Evolutionary conservation across 805 yeast species (phyloP).

Genomic region (Yamadazyma takamatsuzukensis): DNA sequence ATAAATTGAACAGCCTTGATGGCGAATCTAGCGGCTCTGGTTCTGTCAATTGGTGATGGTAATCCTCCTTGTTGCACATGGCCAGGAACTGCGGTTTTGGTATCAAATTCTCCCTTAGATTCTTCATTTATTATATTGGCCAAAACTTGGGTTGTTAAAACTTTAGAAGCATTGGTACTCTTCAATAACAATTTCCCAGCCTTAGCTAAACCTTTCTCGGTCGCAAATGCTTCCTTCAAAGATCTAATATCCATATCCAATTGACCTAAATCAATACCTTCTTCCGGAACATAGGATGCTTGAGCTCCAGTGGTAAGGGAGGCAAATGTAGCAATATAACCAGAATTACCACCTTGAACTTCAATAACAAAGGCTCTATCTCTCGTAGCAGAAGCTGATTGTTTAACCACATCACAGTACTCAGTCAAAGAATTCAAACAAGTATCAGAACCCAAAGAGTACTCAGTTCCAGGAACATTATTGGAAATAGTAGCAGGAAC

Average conservation of each 20-base stretch:
- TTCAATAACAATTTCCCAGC: constrained; percentile 85
- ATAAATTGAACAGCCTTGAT: constrained; percentile 86
- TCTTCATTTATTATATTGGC: constrained; percentile 83
- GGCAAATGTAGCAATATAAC: constrained; percentile 84
- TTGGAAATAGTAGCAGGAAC: constrained; percentile 96
- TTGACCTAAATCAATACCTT: constrained; percentile 62
- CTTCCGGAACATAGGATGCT: constrained; percentile 89
- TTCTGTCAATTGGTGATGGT: constrained; percentile 93
- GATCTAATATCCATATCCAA: constrained; percentile 73
- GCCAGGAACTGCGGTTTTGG: constrained; percentile 95
- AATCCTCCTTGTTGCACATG: constrained; percentile 97
- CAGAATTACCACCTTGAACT: constrained; percentile 97
- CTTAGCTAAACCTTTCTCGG: constrained; percentile 74
- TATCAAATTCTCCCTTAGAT: constrained; percentile 73
- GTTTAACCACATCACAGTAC: constrained; percentile 94
- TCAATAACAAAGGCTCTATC: constrained; percentile 94
- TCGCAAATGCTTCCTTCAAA: constrained; percentile 62
- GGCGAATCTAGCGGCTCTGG: constrained; percentile 84
- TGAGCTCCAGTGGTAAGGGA: constrained; percentile 88
- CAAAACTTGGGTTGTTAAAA: constrained; percentile 76
- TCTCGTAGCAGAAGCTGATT: constrained; percentile 91
- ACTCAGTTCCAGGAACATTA: constrained; percentile 98
- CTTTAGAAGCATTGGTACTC: constrained; percentile 77
- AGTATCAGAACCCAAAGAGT: constrained; percentile 92
- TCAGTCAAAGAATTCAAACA: constrained; percentile 87